phyloP scores from a whole-genome alignment of 1,284 basidiomycete species.

The Microbotryum silenes-acaulis region DNA sequence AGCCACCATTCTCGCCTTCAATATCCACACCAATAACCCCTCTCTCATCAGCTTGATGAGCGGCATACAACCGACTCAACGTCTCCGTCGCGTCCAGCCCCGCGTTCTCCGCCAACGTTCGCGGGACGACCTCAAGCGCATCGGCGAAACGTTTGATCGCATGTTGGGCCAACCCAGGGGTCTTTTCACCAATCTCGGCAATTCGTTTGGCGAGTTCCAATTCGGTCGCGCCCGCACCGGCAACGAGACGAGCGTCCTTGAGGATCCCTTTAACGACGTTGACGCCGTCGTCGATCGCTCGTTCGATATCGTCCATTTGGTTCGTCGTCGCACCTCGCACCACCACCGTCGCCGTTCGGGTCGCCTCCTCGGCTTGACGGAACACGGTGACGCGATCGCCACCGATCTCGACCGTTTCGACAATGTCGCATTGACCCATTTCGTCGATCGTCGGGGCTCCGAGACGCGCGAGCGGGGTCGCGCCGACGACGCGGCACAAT shows the following conservation, averaged over 20 bases:
- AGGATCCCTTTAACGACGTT: conserved; percentile 91
- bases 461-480: conserved; percentile 89
- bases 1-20: conserved; percentile 74
- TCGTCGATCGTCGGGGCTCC: conserved; percentile 96
- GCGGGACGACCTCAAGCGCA: conserved; percentile 85
- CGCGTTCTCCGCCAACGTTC: conserved; percentile 93
- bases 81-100: conserved; percentile 91
- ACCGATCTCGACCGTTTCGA: conserved; percentile 93
- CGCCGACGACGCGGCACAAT: conserved; percentile 88
- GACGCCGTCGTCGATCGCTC: conserved; percentile 93
- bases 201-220: conserved; percentile 80
- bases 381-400: conserved; percentile 97
- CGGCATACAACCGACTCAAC: conserved; percentile 77
- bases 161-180: conserved; percentile 89
- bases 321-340: conserved; percentile 94
- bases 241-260: conserved; percentile 81
- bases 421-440: conserved; percentile 84
- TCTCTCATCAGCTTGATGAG: conserved; percentile 66
- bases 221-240: conserved; percentile 91
- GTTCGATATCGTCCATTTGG: conserved; percentile 87
- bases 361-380: conserved; percentile 62
- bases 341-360: conserved; percentile 82
- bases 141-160: conserved; percentile 84
- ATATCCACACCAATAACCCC: conserved; percentile 79
- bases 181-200: conserved; percentile 75